Conservation (phyloP, 148 eudicot species). For the Chenopodium berlandieri region DNA sequence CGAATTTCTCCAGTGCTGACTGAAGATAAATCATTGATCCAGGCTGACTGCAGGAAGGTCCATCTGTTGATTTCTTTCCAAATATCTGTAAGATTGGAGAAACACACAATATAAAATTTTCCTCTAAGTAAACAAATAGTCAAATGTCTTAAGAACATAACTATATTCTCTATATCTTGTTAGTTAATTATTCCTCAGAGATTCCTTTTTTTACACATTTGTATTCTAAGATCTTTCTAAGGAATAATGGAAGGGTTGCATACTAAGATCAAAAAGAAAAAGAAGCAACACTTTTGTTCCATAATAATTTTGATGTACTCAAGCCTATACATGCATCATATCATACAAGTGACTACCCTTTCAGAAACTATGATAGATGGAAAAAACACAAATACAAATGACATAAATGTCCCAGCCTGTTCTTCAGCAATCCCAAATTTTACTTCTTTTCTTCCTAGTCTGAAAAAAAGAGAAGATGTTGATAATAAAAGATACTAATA, state of each 20-base stretch:
- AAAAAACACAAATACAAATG: background rate
- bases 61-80: slow-evolving; percentile 45
- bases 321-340: background rate
- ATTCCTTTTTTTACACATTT: background rate
- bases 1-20: slow-evolving; percentile 61
- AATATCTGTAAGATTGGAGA: slow-evolving; percentile 42
- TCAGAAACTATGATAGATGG: too few species aligned
- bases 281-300: background rate
- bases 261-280: too few species aligned
- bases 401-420: background rate
- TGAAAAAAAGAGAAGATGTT: background rate
- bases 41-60: slow-evolving; percentile 24
- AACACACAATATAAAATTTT: slow-evolving; percentile 2
- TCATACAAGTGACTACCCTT: background rate
- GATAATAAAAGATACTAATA: too few species aligned
- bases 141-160: background rate
- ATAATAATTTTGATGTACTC: background rate
- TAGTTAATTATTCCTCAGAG: background rate
- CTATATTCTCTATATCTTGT: background rate
- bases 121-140: background rate
- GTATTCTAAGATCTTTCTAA: background rate
- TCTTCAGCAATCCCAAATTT: background rate
- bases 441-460: background rate
- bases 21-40: slow-evolving; percentile 32
- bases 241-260: background rate